These are phyloP conservation scores for Phytophthora foliorum DNA, from an alignment of 352 stramenopile species.

Conservation along the genomic window DNA sequence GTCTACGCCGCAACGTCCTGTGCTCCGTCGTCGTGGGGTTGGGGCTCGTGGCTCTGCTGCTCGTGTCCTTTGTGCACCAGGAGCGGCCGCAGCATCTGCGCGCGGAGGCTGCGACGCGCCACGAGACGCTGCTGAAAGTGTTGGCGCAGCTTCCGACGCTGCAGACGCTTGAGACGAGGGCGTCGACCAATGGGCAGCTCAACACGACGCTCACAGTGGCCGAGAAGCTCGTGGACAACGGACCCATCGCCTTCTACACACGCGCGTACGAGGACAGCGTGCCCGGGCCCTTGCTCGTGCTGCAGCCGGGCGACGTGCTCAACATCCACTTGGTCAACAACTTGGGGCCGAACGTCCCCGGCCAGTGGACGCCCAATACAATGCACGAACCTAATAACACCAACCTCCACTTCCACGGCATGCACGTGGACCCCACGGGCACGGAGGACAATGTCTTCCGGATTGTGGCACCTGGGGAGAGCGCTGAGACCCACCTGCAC, in stretches of 20 bases:
- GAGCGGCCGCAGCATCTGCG: conserved; percentile 19
- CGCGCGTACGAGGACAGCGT: conserved; percentile 69
- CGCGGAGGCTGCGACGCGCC: not conserved
- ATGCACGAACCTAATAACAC: conserved; percentile 82
- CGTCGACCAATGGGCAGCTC: conserved; percentile 62
- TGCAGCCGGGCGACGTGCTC: conserved; percentile 72
- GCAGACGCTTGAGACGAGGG: conserved; percentile 44
- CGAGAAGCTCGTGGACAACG: conserved; percentile 53
- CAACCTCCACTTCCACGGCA: conserved; percentile 85
- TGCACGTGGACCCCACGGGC: conserved; percentile 85
- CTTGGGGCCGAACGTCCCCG: conserved; percentile 49
- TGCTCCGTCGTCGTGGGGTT: conserved; percentile 25
- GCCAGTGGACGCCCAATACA: conserved; percentile 61
- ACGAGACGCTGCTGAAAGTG: conserved; percentile 32
- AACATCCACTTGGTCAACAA: conserved; percentile 70
- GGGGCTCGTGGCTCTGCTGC: conserved; percentile 27
- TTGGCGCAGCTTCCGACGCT: conserved; percentile 50
- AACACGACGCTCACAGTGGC: conserved; percentile 65
- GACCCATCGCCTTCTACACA: conserved; percentile 78
- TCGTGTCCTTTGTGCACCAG: conserved; percentile 30
- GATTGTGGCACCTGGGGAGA: conserved; percentile 58
- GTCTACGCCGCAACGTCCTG: conserved; percentile 19
- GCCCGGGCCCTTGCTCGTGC: conserved; percentile 65
- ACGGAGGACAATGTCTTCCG: conserved; percentile 86
- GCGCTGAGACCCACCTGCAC: conserved; percentile 57